A percentile compares a stretch with the other conserved stretches of the same genome.
Conservation (phyloP, 139 green algal species). For the Chlorella sp. region DNA sequence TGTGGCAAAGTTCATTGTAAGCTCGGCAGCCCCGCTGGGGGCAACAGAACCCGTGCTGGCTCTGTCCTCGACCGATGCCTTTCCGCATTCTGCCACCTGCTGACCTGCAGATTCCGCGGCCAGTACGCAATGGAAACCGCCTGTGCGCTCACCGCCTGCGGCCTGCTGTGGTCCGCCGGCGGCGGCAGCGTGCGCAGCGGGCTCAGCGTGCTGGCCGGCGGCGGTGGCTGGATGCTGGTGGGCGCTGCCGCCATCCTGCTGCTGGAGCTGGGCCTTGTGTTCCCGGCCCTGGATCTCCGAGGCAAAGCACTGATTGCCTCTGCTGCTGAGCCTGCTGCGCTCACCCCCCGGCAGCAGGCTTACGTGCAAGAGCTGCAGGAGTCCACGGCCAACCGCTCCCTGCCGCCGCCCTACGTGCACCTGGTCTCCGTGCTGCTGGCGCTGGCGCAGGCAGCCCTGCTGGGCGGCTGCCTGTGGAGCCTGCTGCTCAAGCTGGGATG, state of each 20-base stretch:
- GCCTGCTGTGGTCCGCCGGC: background rate
- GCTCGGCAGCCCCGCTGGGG: no score
- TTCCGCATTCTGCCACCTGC: no score
- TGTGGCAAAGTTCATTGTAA: no score
- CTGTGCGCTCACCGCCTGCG: background rate
- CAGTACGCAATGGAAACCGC: constrained; percentile 19
- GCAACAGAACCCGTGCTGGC: no score
- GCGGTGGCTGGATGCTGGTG: background rate
- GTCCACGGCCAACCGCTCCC: background rate
- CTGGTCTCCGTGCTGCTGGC: constrained; percentile 1
- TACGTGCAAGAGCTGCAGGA: background rate
- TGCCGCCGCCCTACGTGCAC: constrained; percentile 14
- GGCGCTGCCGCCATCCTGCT: background rate
- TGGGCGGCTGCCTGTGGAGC: background rate
- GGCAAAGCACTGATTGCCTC: background rate
- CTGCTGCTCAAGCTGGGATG: constrained; percentile 6
- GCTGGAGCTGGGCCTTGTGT: background rate
- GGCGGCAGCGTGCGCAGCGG: background rate
- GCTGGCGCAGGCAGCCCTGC: constrained; percentile 1
- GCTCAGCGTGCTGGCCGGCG: background rate
- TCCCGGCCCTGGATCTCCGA: constrained; percentile 4
- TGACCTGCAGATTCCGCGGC: background rate
- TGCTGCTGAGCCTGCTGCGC: background rate
- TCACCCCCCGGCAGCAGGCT: background rate
- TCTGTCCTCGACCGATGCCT: no score